Evolutionary conservation across 1,284 basidiomycete species (phyloP).

Genomic region (Rhodotorula sp.): DNA sequence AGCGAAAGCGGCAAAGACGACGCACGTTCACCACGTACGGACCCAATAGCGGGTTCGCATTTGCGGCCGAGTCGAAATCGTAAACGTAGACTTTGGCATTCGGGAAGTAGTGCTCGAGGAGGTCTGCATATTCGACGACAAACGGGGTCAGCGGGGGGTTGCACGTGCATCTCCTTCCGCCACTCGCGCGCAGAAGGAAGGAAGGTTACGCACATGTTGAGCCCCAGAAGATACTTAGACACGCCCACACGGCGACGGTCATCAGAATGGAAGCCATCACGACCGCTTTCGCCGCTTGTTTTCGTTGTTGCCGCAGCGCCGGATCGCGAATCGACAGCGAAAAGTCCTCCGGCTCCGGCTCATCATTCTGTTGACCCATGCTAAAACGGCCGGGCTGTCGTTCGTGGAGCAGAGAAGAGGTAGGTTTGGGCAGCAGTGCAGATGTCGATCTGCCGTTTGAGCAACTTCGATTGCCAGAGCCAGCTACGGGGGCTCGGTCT

Average conservation of each 20-base stretch:
- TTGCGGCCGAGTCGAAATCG: slow-evolving; percentile 42
- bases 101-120: slow-evolving; percentile 37
- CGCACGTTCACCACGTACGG: slow-evolving; percentile 4
- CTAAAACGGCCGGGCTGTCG: too few species aligned
- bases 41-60: slow-evolving; percentile 10
- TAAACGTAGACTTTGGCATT: slow-evolving; percentile 45
- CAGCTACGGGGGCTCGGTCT: too few species aligned
- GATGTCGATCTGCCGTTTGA: too few species aligned
- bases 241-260: slow-evolving; percentile 45
- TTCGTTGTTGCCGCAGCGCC: not conserved
- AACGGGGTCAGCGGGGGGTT: not conserved
- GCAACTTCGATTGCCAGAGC: too few species aligned
- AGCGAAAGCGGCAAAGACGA: too few species aligned
- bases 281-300: slow-evolving; percentile 28
- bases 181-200: too few species aligned
- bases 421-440: too few species aligned
- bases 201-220: slow-evolving; percentile 19
- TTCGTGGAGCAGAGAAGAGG: too few species aligned
- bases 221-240: slow-evolving; percentile 48
- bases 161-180: too few species aligned
- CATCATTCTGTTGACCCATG: slow-evolving; percentile 8
- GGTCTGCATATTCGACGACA: slow-evolving; percentile 13
- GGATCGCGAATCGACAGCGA: slow-evolving; percentile 1
- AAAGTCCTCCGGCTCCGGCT: slow-evolving; percentile 5
- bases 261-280: slow-evolving; percentile 43